phyloP scores from a whole-genome alignment of 1,284 basidiomycete species.

The Ceratobasidium sp. region DNA sequence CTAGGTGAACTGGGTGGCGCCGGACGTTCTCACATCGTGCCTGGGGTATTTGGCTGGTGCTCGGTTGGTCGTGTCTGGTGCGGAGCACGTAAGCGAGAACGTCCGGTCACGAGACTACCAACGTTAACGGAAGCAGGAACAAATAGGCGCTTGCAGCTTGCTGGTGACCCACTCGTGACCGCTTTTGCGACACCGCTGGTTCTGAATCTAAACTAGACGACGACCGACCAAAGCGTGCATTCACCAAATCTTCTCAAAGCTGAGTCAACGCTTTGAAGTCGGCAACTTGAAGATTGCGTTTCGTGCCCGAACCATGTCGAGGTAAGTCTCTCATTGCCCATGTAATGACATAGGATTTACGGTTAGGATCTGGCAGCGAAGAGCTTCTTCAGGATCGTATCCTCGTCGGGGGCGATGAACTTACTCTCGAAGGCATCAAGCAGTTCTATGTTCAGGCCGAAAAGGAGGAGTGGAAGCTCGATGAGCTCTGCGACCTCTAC shows the following conservation, averaged over 20 bases:
- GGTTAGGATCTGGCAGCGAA: constrained; percentile 63
- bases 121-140: no score
- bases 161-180: no score
- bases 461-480: constrained; percentile 99
- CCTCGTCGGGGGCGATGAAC: constrained; percentile 99
- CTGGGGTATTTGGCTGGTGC: no score
- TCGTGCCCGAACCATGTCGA: constrained; percentile 39
- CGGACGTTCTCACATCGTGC: no score
- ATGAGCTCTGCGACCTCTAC: constrained; percentile 97
- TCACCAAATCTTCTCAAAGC: constrained; percentile 49
- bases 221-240: constrained; percentile 14
- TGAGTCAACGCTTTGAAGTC: constrained; percentile 53
- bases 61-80: no score
- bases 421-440: constrained; percentile 99
- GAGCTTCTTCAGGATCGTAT: constrained; percentile 90
- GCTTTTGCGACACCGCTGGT: no score
- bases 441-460: constrained; percentile 99
- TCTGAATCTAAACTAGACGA: no score
- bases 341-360: constrained; percentile 29
- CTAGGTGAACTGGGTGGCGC: no score
- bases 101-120: no score
- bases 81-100: no score
- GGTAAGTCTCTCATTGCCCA: constrained; percentile 31
- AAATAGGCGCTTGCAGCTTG: no score
- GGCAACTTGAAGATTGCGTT: constrained; percentile 53